Evolutionary conservation across 345 rosid genomes (phyloP).

Genomic region (Psidium friedrichsthalianum): DNA sequence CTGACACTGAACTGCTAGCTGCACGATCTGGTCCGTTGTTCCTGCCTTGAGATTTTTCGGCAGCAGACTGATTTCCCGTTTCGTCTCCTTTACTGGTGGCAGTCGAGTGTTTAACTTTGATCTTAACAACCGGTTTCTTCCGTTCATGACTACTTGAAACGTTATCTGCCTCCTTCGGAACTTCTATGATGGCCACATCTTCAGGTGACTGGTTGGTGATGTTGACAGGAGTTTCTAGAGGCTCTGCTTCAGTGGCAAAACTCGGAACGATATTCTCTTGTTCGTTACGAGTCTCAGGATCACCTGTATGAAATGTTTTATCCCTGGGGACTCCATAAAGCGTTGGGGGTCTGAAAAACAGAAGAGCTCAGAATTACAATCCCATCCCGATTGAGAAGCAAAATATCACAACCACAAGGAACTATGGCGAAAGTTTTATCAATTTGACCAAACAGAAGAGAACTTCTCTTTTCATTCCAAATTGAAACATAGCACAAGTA

Average conservation of each 20-base stretch:
- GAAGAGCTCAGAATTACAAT: not conserved
- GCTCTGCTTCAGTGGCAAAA: slow-evolving; percentile 21
- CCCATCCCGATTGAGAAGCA: not conserved
- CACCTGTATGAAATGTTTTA: slow-evolving; percentile 35
- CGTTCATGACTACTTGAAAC: slow-evolving; percentile 47
- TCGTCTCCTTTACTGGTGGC: slow-evolving; percentile 65
- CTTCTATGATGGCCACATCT: slow-evolving; percentile 26
- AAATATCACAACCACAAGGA: not conserved
- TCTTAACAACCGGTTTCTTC: slow-evolving; percentile 53
- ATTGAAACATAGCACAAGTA: not conserved
- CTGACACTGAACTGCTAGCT: slow-evolving; percentile 77
- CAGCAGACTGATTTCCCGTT: slow-evolving; percentile 54
- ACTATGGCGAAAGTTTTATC: not conserved
- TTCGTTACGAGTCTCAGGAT: slow-evolving; percentile 27
- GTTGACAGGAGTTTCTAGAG: slow-evolving; percentile 30
- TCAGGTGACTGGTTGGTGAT: slow-evolving; percentile 14
- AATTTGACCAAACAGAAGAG: not conserved
- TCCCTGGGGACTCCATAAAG: slow-evolving; percentile 80
- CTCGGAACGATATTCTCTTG: not conserved
- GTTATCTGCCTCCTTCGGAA: slow-evolving; percentile 32
- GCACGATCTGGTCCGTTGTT: slow-evolving; percentile 38
- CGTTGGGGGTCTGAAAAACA: slow-evolving; percentile 63
- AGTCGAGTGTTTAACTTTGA: slow-evolving; percentile 58
- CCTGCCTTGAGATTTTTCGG: slow-evolving; percentile 49
- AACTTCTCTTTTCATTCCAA: not conserved